Base-by-base conservation (phyloP, 2,329 filamentous ascomycete species). In the Aaosphaeria arxii region DNA sequence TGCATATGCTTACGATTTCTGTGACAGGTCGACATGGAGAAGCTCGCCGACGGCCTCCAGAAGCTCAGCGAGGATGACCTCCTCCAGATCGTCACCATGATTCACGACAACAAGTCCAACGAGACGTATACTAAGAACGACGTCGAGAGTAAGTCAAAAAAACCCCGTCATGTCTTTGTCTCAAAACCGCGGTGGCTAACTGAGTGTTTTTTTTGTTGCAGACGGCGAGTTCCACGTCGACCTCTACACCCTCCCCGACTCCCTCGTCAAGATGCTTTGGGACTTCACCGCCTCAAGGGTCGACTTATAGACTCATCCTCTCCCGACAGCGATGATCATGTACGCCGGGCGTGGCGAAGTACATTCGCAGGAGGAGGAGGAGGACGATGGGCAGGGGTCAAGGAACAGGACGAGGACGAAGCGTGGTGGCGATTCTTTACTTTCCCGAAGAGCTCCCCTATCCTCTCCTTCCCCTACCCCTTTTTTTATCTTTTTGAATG, bases 171-270 rank as follows among this genome's bases (percentile, higher is more conserved):
- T n/a, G 24, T 4, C 4, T n/a, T n/a, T n/a, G n/a, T n/a, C n/a
- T n/a, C n/a, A n/a, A n/a, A n/a, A 35, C 36, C 33, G 28, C 6
- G 28, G 40, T 17, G 24, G 36, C 13, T 42, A 30, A 6, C 30
- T 9, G 11, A n/a, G n/a, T n/a, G n/a, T n/a, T n/a, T n/a, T n/a
- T n/a, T n/a, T n/a, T 11, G 39, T 40, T 9, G 7, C 4, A 89
- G 91, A 91, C 65, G 94, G 94, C 64, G 94, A 99, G 74, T 99
- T 99, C 76, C 94, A 96, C 52, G 92, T 99, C 59, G 94, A 99
- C 66, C 81, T 99, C 49, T 97, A 96, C 75, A 97, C 94, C n/a
- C 84, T 99, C 55, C 91, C 94, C 1, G 94, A 97, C 57, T 74
- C 77, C 30, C 80, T 97, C 35, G 87, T 94, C 67, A 95, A 94